phyloP scores from a whole-genome alignment of 208 protist species.

The Wallacemonas sp. region DNA sequence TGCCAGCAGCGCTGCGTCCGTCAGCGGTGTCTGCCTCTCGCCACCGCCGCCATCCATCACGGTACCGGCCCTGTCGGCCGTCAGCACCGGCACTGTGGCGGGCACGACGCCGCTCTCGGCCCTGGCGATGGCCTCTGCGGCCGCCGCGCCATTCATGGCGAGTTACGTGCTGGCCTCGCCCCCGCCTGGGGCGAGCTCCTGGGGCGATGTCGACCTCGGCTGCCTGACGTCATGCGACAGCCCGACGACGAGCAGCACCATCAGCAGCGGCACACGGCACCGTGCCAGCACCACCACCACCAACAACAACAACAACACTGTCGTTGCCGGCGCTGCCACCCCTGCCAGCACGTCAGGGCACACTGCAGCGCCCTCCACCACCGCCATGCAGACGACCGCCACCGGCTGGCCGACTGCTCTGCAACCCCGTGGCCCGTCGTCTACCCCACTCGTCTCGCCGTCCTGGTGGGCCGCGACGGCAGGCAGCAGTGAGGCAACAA shows the following conservation, averaged over 20 bases:
- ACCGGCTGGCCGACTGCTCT: too few relatives aligned
- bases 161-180: not conserved
- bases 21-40: too few relatives aligned
- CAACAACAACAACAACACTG: not conserved
- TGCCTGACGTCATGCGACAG: not conserved
- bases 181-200: constrained; percentile 6
- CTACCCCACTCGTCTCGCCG: too few relatives aligned
- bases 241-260: not conserved
- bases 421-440: too few relatives aligned
- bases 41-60: not conserved
- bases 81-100: not conserved
- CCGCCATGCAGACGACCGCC: too few relatives aligned
- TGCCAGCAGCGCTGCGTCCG: too few relatives aligned
- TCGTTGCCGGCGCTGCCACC: too few relatives aligned
- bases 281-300: not conserved
- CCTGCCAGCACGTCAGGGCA: too few relatives aligned
- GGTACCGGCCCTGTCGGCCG: not conserved
- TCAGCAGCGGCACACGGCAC: not conserved
- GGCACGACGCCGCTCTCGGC: not conserved
- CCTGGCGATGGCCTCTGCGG: not conserved
- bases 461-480: not conserved
- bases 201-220: constrained; percentile 8
- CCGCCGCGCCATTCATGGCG: not conserved
- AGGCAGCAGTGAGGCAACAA: not conserved
- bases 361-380: too few relatives aligned